Conservation (phyloP, 2,329 filamentous ascomycete species). For the Drechslerella stenobrocha region DNA sequence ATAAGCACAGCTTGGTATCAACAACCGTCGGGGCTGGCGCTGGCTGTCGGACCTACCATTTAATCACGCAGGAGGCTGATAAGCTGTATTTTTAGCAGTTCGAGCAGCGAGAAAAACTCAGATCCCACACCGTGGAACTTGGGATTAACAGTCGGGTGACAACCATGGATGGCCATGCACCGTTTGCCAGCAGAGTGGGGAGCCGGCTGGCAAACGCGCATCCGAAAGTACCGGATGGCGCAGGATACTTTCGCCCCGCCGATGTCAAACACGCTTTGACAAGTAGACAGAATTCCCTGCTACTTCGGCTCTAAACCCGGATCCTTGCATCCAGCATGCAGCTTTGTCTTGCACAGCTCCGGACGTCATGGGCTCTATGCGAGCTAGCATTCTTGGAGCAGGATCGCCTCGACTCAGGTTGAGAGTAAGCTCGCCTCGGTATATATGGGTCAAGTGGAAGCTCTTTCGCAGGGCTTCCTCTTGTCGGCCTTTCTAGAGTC, state of each 20-base stretch:
- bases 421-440: conserved; percentile 34
- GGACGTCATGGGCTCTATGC: conserved; percentile 40
- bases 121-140: conserved; percentile 30
- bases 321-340: conserved; percentile 39
- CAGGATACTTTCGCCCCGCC: conserved; percentile 26
- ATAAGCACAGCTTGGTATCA: conserved; percentile 4
- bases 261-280: conserved; percentile 22
- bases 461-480: not conserved
- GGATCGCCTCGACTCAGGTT: conserved; percentile 30
- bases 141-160: conserved; percentile 31
- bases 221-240: conserved; percentile 26
- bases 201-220: conserved; percentile 9
- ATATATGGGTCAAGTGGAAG: conserved; percentile 37
- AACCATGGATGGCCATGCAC: conserved; percentile 40
- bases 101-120: conserved; percentile 9
- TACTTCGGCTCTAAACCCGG: conserved; percentile 18
- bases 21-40: conserved; percentile 7
- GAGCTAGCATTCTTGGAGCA: conserved; percentile 9
- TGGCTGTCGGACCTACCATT: conserved; percentile 24
- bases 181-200: conserved; percentile 38
- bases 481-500: not conserved
- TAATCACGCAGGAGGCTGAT: conserved; percentile 40
- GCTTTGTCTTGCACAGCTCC: conserved; percentile 42
- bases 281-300: conserved; percentile 40
- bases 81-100: conserved; percentile 46